Base-by-base conservation (phyloP, 1,139 yeast genomes). In the Torulaspora globosa region DNA sequence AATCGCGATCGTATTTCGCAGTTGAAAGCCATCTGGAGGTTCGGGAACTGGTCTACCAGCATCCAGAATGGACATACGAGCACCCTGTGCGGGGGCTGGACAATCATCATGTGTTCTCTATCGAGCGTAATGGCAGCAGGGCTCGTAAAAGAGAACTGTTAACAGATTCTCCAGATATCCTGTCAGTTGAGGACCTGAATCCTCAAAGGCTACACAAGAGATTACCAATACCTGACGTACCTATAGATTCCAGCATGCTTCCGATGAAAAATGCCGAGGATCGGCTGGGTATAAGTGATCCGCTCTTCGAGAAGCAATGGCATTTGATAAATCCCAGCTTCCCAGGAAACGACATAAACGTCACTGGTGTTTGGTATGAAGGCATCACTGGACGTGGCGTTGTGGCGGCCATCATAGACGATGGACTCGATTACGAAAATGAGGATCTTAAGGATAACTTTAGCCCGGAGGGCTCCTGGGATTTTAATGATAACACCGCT, bases 371-470 rank as follows among this genome's bases (percentile, higher is more conserved):
- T 15, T 92, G 98, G 98, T 71, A 73, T 33, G 81, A 81, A 54
- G 85, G 85, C 38, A 78, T 84, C 46, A 84, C 95, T 0, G 99
- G 99, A 1, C 69, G 75, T 39, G 94, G 94, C 4, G 70, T 84
- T 3, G 87, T 85, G 2, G 84, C 90, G 1, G 96, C 97, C 1
- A 76, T 94, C 31, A 84, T 94, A 1, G 99, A 94, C 65, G 99
- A 94, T 66, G 99, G 99, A 1, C 68, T 94, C 30, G 98, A 94
- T 66, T 80, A 76, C 62, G 85, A 83, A 46, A 79, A 80, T 58
- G 75, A 72, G 0, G 98, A 94, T 66, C 70, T 94, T 50, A 71
- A 72, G 36, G 79, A 73, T 32, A 86, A 84, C 58, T 92, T 84
- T 66, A 83, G 79, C 60, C 71, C 78, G 2, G 79, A 79, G 52